Percentiles rank a stretch among this genome's conserved stretches.
Evolutionary conservation across 148 eudicot species (phyloP).

Genomic region (Nepenthes gracilis): DNA sequence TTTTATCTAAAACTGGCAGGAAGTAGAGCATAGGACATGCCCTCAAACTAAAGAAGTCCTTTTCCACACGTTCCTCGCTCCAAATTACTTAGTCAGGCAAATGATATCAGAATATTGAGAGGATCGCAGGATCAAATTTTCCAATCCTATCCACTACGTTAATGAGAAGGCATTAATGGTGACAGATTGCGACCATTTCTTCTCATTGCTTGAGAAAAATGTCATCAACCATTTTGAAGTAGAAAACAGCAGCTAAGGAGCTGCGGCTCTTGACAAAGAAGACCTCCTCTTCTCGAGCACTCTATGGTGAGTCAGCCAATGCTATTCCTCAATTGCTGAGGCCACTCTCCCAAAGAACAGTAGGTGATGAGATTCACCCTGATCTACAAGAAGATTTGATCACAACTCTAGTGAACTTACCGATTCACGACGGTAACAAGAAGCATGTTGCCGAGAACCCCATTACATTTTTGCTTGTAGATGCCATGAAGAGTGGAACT

Average conservation of each 20-base stretch:
- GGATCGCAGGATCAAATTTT: constrained; percentile 31
- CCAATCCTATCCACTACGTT: constrained; percentile 23
- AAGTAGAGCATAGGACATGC: constrained; percentile 50
- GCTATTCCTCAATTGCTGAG: constrained; percentile 28
- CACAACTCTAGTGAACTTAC: constrained; percentile 28
- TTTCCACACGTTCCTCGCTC: constrained; percentile 45
- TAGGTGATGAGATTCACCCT: constrained; percentile 12
- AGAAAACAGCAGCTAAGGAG: constrained; percentile 55
- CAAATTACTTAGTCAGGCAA: constrained; percentile 51
- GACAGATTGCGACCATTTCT: constrained; percentile 37
- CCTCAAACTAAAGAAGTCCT: constrained; percentile 70
- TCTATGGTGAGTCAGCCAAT: constrained; percentile 22
- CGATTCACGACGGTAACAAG: constrained; percentile 28
- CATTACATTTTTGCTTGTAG: constrained; percentile 28
- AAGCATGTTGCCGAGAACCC: constrained; percentile 26
- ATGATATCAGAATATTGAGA: constrained; percentile 69
- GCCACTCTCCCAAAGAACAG: constrained; percentile 11
- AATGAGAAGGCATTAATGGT: constrained; percentile 35
- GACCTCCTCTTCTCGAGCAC: constrained; percentile 27
- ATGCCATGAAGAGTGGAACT: constrained; percentile 26
- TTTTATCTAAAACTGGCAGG: constrained; percentile 59
- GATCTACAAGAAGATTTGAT: constrained; percentile 44
- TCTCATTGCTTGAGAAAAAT: constrained; percentile 36
- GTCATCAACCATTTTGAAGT: constrained; percentile 42
- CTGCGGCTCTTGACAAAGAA: constrained; percentile 30